A percentile compares a stretch with the other conserved stretches of the same genome.
phyloP scores from a whole-genome alignment of 2,329 filamentous ascomycete species.

The Zasmidium cellare region DNA sequence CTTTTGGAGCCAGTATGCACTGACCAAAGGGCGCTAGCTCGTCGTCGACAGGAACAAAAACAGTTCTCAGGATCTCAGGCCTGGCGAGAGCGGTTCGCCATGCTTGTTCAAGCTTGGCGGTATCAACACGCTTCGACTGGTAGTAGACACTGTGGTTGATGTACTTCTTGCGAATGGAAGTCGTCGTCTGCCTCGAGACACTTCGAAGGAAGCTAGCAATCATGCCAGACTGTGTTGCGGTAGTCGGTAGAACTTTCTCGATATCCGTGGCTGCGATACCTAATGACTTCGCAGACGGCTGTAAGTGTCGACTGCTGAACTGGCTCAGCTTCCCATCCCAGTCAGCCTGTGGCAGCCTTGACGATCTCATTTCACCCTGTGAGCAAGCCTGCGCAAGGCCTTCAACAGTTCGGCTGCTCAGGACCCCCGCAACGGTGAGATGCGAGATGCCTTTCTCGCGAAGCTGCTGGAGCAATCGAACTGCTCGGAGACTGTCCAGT shows the following conservation, averaged over 20 bases:
- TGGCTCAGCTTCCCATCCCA: slow-evolving; percentile 1
- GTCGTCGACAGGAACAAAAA: slow-evolving; percentile 13
- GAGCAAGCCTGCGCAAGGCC: slow-evolving; percentile 7
- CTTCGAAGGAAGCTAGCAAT: slow-evolving; percentile 65
- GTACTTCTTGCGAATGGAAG: slow-evolving; percentile 8
- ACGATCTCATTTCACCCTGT: background rate
- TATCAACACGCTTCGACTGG: slow-evolving; percentile 29
- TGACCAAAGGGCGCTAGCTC: slow-evolving; percentile 15
- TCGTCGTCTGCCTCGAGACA: slow-evolving; percentile 54
- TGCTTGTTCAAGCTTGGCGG: slow-evolving; percentile 1
- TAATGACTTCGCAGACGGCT: background rate
- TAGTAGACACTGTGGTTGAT: slow-evolving; percentile 59
- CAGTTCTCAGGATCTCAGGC: slow-evolving; percentile 4
- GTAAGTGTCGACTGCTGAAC: slow-evolving; percentile 7
- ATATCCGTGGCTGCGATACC: slow-evolving; percentile 9
- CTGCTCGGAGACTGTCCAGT: slow-evolving; percentile 13
- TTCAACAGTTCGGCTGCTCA: slow-evolving; percentile 6
- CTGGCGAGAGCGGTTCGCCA: slow-evolving; percentile 1
- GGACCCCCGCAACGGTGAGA: slow-evolving; percentile 7
- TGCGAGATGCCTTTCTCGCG: slow-evolving; percentile 8
- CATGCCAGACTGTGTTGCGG: slow-evolving; percentile 75
- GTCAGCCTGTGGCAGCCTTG: background rate
- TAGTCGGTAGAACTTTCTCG: slow-evolving; percentile 59
- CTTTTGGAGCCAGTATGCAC: background rate
- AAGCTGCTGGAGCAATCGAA: slow-evolving; percentile 7